Percentiles rank a stretch among this genome's conserved stretches.
Conservation (phyloP, 1,284 basidiomycete genomes). For the Gomphus bonarii region DNA sequence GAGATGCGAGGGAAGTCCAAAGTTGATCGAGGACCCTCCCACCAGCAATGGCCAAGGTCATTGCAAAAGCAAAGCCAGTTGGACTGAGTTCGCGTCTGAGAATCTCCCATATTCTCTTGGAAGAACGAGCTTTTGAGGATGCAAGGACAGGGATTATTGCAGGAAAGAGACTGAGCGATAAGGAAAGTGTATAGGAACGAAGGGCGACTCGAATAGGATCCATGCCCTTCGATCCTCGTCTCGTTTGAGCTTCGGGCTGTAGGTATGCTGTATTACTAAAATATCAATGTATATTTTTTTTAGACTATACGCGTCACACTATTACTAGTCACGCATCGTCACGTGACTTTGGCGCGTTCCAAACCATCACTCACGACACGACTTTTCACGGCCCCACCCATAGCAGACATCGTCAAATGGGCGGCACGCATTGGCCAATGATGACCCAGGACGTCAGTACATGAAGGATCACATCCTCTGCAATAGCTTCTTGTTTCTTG, state of each 20-base stretch:
- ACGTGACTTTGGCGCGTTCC: not conserved
- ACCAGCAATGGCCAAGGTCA: conserved; percentile 53
- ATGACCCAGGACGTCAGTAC: conserved; percentile 56
- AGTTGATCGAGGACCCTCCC: conserved; percentile 40
- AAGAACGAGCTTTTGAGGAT: conserved; percentile 18
- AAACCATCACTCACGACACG: not conserved
- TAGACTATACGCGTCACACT: not conserved
- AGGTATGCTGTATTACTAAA: too few species aligned
- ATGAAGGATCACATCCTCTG: conserved; percentile 64
- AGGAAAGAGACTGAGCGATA: conserved; percentile 57
- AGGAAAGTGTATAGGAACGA: conserved; percentile 56
- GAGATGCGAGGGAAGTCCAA: conserved; percentile 23
- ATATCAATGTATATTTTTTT: too few species aligned
- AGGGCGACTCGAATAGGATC: conserved; percentile 36
- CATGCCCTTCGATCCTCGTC: not conserved
- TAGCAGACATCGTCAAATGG: conserved; percentile 39
- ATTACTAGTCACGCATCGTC: not conserved
- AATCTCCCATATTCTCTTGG: conserved; percentile 28
- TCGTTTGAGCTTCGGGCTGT: too few species aligned
- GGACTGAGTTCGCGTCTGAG: conserved; percentile 44
- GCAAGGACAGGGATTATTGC: conserved; percentile 42
- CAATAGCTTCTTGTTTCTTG: conserved; percentile 66
- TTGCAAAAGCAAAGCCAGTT: conserved; percentile 57
- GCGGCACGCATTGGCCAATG: conserved; percentile 49
- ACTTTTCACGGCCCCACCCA: not conserved